Evolutionary conservation across 306 rosid genomes (phyloP).

Genomic region (Pyrus communis): DNA sequence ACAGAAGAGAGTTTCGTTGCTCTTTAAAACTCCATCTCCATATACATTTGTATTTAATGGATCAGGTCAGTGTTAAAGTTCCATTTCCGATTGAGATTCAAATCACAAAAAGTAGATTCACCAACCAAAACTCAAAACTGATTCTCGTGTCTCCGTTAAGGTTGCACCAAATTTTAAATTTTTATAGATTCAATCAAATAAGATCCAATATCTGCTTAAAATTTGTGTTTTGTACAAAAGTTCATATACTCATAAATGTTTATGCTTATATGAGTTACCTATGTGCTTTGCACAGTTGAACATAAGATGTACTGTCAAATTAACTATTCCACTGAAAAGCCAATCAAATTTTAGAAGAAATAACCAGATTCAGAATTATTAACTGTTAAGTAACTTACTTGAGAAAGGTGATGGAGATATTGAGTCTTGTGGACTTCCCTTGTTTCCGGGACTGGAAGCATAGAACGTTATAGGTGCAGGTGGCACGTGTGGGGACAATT

Average conservation of each 20-base stretch:
- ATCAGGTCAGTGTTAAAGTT: background rate
- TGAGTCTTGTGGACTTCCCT: conserved; percentile 29
- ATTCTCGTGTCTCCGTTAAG: background rate
- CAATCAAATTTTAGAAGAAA: background rate
- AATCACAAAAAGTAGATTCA: background rate
- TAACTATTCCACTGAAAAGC: background rate
- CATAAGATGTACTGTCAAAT: background rate
- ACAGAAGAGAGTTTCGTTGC: background rate
- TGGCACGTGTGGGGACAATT: conserved; percentile 34
- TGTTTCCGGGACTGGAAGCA: conserved; percentile 31
- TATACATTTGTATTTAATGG: background rate
- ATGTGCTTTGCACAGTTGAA: background rate
- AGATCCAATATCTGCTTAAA: background rate
- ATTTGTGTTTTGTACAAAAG: background rate
- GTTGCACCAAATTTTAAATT: background rate
- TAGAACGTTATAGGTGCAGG: conserved; percentile 21
- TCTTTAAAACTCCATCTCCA: background rate
- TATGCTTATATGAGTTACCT: background rate
- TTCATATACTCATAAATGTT: background rate
- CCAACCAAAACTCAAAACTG: background rate
- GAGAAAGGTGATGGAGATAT: conserved; percentile 24
- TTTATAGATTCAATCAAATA: background rate
- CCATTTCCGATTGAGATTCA: background rate
- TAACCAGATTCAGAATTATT: background rate
- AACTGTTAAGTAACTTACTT: conserved; percentile 42